phyloP scores from a whole-genome alignment of 805 yeast genomes.

The Yarrowia porcina region DNA sequence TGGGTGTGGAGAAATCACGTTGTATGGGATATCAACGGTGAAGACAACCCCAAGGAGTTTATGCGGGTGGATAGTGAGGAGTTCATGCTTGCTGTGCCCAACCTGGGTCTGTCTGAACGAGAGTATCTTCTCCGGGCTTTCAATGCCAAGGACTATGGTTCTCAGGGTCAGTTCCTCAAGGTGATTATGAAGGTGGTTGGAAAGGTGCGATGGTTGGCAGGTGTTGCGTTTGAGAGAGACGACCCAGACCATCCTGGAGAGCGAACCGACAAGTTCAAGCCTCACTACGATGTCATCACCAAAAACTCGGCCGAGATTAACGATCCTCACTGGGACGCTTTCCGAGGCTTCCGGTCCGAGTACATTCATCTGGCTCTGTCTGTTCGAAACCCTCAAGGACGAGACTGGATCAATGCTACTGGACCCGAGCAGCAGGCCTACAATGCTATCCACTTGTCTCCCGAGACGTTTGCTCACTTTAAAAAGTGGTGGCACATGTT shows the following conservation, averaged over 20 bases:
- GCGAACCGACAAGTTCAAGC: conserved; percentile 49
- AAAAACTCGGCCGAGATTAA: conserved; percentile 43
- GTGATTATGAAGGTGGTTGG: conserved; percentile 61
- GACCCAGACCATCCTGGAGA: conserved; percentile 41
- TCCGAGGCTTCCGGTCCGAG: conserved; percentile 73
- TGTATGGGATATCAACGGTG: conserved; percentile 55
- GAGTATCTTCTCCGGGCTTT: conserved; percentile 34
- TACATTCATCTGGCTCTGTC: conserved; percentile 70
- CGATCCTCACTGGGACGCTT: conserved; percentile 66
- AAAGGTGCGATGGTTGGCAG: conserved; percentile 72
- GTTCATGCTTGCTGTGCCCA: conserved; percentile 71
- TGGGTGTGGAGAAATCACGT: conserved; percentile 67
- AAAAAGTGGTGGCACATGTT: conserved; percentile 84
- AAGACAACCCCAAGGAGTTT: conserved; percentile 66
- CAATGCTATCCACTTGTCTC: conserved; percentile 76
- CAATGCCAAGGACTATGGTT: conserved; percentile 30
- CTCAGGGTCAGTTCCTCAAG: conserved; percentile 41
- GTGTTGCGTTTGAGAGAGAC: conserved; percentile 69
- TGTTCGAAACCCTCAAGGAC: conserved; percentile 45
- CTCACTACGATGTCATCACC: conserved; percentile 64
- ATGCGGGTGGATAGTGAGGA: conserved; percentile 59
- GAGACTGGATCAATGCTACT: conserved; percentile 14
- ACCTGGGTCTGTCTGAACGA: conserved; percentile 51
- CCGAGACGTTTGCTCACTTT: conserved; percentile 64
- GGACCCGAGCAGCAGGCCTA: conserved; percentile 40